A percentile compares a stretch with the other conserved stretches of the same genome.
These are phyloP conservation scores for Cutaneotrichosporon cavernicola DNA, from an alignment of 1,284 basidiomycete species.

Conservation along the genomic window DNA sequence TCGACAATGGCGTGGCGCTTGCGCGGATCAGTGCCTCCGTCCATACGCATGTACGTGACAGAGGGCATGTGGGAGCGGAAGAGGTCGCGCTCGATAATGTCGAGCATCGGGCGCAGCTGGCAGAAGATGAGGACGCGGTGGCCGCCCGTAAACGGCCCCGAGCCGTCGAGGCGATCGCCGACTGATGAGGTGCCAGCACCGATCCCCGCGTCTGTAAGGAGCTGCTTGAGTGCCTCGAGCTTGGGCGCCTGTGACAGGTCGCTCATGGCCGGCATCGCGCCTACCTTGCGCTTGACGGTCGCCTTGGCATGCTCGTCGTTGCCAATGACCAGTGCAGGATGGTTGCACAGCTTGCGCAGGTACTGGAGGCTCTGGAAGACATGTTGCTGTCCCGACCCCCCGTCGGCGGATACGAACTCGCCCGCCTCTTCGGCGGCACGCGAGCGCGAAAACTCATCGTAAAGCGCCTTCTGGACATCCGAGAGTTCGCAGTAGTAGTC, in stretches of 20 bases:
- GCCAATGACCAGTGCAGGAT: conserved; percentile 85
- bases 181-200: conserved; percentile 56
- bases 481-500: conserved; percentile 99
- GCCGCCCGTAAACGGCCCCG: conserved; percentile 57
- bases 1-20: conserved; percentile 95
- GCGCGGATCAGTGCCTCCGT: conserved; percentile 81
- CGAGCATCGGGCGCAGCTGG: conserved; percentile 98
- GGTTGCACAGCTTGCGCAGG: conserved; percentile 95
- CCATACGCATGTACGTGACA: conserved; percentile 96
- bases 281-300: conserved; percentile 63
- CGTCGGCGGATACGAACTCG: conserved; percentile 58
- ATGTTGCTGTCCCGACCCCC: conserved; percentile 66
- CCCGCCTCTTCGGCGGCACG: conserved; percentile 67
- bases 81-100: conserved; percentile 92
- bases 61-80: conserved; percentile 91
- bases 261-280: conserved; percentile 55
- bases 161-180: conserved; percentile 60
- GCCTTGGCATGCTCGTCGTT: conserved; percentile 63
- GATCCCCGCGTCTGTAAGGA: conserved; percentile 91
- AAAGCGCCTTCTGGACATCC: conserved; percentile 85
- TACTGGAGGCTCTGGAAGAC: conserved; percentile 97
- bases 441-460: conserved; percentile 87
- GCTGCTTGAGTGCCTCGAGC: conserved; percentile 85
- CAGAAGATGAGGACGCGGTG: conserved; percentile 99
- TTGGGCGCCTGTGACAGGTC: conserved; percentile 94